Percentiles rank a stretch among this genome's conserved stretches.
phyloP scores from a whole-genome alignment of 176 grass and related monocot species.

The Ensete glaucum region DNA sequence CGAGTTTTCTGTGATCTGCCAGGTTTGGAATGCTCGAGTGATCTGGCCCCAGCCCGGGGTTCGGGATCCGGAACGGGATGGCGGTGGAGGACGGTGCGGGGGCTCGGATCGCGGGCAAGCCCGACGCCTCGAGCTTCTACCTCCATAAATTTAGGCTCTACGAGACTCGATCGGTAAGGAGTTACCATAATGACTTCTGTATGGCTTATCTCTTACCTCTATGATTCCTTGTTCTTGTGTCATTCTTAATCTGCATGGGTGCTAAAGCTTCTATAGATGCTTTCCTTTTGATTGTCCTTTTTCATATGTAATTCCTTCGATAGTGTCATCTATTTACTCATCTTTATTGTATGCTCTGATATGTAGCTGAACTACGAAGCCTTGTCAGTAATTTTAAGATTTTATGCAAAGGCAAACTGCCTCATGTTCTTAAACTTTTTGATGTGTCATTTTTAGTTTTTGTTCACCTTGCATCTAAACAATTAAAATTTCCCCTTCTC shows the following conservation, averaged over 20 bases:
- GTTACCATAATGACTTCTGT: background rate
- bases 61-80: conserved; percentile 29
- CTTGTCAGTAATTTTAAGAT: background rate
- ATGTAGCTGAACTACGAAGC: background rate
- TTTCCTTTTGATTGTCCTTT: background rate
- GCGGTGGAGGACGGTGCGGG: conserved; percentile 8
- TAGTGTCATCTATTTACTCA: background rate
- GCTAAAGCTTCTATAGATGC: background rate
- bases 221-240: conserved; percentile 2
- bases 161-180: conserved; percentile 54
- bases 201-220: background rate
- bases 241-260: background rate
- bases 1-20: conserved; percentile 6
- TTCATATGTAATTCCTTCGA: background rate
- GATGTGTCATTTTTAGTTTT: too few relatives aligned
- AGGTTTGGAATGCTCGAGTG: conserved; percentile 18
- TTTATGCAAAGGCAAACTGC: background rate
- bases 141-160: conserved; percentile 69
- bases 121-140: conserved; percentile 21
- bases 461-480: too few relatives aligned
- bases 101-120: conserved; percentile 21
- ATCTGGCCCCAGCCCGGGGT: conserved; percentile 25
- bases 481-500: too few relatives aligned
- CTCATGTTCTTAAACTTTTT: background rate
- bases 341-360: background rate